Evolutionary conservation across 2,329 filamentous ascomycete species (phyloP).

Genomic region (Diaporthe nobilis): DNA sequence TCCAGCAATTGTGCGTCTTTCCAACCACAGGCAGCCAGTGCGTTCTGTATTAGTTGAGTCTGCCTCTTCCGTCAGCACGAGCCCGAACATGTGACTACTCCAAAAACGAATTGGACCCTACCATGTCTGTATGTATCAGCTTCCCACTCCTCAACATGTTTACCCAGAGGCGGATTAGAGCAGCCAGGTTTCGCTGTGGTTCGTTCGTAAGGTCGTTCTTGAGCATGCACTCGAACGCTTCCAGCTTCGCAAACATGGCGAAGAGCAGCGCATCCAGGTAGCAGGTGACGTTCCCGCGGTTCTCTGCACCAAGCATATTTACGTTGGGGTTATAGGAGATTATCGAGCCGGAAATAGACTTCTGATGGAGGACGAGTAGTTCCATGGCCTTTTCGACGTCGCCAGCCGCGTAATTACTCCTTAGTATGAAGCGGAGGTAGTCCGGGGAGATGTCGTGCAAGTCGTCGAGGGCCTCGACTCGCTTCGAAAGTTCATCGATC

Average conservation of each 20-base stretch:
- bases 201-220: slow-evolving; percentile 84
- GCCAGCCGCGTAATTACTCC: slow-evolving; percentile 74
- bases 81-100: not conserved
- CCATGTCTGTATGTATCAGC: slow-evolving; percentile 87
- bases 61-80: slow-evolving; percentile 55
- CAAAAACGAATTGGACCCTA: slow-evolving; percentile 57
- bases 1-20: slow-evolving; percentile 80
- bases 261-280: slow-evolving; percentile 93
- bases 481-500: slow-evolving; percentile 58
- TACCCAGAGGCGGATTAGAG: slow-evolving; percentile 88
- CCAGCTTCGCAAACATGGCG: slow-evolving; percentile 93
- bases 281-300: slow-evolving; percentile 90
- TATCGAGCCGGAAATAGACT: slow-evolving; percentile 85
- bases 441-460: slow-evolving; percentile 69
- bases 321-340: slow-evolving; percentile 79
- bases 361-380: slow-evolving; percentile 82
- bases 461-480: slow-evolving; percentile 57
- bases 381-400: slow-evolving; percentile 82
- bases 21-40: slow-evolving; percentile 91
- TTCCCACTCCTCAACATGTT: slow-evolving; percentile 90
- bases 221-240: slow-evolving; percentile 93
- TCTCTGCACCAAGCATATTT: slow-evolving; percentile 86
- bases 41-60: slow-evolving; percentile 86
- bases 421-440: slow-evolving; percentile 68
- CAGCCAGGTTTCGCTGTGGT: slow-evolving; percentile 78